Evolutionary conservation across 495 filamentous ascomycete species (phyloP).

Genomic region (Usnea hakonensis): DNA sequence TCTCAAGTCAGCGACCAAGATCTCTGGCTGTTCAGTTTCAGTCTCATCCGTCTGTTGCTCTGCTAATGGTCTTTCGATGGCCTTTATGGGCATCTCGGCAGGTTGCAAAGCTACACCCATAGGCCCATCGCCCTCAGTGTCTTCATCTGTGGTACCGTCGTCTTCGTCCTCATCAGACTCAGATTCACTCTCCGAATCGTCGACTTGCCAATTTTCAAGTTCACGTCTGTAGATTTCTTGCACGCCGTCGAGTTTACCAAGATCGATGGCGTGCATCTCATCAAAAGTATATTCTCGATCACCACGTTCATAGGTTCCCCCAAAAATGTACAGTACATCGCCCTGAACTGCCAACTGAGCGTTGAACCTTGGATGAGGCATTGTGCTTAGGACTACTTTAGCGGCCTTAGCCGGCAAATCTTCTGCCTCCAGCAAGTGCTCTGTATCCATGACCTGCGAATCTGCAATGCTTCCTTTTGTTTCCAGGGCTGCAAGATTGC

Average conservation of each 20-base stretch:
- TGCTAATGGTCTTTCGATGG: slow-evolving; percentile 27
- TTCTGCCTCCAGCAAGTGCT: slow-evolving; percentile 33
- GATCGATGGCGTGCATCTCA: slow-evolving; percentile 83
- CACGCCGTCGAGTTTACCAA: slow-evolving; percentile 86
- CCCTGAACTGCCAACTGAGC: slow-evolving; percentile 83
- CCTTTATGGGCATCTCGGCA: slow-evolving; percentile 25
- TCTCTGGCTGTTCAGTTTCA: slow-evolving; percentile 48
- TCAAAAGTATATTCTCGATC: slow-evolving; percentile 92
- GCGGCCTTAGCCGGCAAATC: slow-evolving; percentile 47
- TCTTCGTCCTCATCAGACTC: slow-evolving; percentile 57
- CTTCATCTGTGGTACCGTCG: slow-evolving; percentile 57
- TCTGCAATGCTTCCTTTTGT: slow-evolving; percentile 53
- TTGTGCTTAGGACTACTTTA: slow-evolving; percentile 56
- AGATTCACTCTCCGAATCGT: slow-evolving; percentile 61
- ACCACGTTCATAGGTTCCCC: slow-evolving; percentile 89
- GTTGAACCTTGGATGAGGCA: slow-evolving; percentile 85
- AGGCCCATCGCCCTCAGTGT: slow-evolving; percentile 35
- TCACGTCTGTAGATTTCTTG: slow-evolving; percentile 79
- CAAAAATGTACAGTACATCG: slow-evolving; percentile 86
- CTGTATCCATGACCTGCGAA: slow-evolving; percentile 50
- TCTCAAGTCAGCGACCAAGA: slow-evolving; percentile 40
- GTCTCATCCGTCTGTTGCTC: slow-evolving; percentile 56
- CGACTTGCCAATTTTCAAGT: slow-evolving; percentile 77
- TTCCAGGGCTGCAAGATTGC: slow-evolving; percentile 74
- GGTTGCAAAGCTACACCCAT: slow-evolving; percentile 20